phyloP scores from a whole-genome alignment of 352 stramenopile species.

The Paralagenidium karlingii region DNA sequence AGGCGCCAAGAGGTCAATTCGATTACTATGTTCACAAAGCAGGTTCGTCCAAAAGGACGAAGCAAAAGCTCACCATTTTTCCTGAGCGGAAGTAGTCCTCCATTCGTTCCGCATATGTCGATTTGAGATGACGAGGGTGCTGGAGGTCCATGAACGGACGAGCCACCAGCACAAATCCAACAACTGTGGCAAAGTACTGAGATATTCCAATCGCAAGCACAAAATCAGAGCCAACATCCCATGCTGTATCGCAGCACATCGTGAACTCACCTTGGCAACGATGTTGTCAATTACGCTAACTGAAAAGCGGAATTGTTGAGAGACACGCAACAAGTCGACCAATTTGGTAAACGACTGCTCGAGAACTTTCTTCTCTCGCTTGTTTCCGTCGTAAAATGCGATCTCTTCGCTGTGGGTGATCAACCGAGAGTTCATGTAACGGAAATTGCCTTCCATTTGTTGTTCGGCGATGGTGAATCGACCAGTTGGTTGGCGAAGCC shows the following conservation, averaged over 20 bases:
- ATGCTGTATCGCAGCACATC: neutral
- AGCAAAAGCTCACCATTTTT: too few relatives aligned
- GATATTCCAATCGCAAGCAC: neutral
- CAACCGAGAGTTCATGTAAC: constrained; percentile 80
- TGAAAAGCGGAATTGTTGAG: constrained; percentile 77
- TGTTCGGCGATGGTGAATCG: constrained; percentile 74
- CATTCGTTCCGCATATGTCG: constrained; percentile 66
- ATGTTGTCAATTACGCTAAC: constrained; percentile 77
- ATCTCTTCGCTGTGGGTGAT: constrained; percentile 86
- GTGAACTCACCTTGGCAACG: constrained; percentile 78
- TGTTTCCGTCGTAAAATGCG: constrained; percentile 85
- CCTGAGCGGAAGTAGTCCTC: constrained; percentile 77
- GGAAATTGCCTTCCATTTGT: constrained; percentile 74
- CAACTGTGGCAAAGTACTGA: constrained; percentile 73
- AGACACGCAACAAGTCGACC: constrained; percentile 48
- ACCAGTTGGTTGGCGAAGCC: constrained; percentile 52
- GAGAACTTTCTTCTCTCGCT: constrained; percentile 66
- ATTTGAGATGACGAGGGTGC: constrained; percentile 37
- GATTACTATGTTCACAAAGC: neutral
- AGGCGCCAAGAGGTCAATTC: too few relatives aligned
- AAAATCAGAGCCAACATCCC: neutral
- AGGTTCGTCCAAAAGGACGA: neutral
- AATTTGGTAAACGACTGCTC: constrained; percentile 55
- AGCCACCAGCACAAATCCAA: constrained; percentile 71
- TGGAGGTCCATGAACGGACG: constrained; percentile 49